Base-by-base conservation (phyloP, 2,329 filamentous ascomycete species). In the Fusarium sp. region DNA sequence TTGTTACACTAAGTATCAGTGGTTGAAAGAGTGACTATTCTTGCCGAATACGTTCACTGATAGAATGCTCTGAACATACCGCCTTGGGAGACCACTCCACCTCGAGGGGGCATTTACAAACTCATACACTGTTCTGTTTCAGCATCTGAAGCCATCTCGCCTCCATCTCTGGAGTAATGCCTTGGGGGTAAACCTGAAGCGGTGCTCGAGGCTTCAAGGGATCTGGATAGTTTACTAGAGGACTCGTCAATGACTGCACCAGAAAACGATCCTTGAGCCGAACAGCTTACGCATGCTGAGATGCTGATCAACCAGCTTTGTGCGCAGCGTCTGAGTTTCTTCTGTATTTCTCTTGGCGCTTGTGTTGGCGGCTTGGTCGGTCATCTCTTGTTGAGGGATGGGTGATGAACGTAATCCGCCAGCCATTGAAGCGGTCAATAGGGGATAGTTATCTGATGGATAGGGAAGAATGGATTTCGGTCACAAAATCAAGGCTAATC, bases 251-350 rank as follows among this genome's bases (percentile, higher is more conserved):
- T 24, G 31, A 45, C 41, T 14, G 42, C 16, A 22, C 33, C 33
- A 30, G n/a, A 45, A 26, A 33, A 20, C 33, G 14, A n/a, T 14
- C 12, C 20, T 39, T 42, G 48, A 26, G 5, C 15, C 24, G 30
- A 28, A 28, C 48, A 8, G 72, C 84, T 73, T 78, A 88, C 87
- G 79, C 11, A 84, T 82, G 60, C 83, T 85, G 74, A 88, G 88
- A 15, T 82, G 81, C 47, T 82, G 81, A 68, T 89, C 86, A 3
- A 79, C 64, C 2, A 89, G 81, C 26, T 77, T 83, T 5, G 79
- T 63, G 47, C 81, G 84, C 15, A 79, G 75, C 9, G 69, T 59
- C 9, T 87, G 83, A 42, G 78, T 79, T 48, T 88, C 86, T 13
- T 88, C 86, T 50, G 78, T 83, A 59, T 79, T 79, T 76, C 84